These are phyloP conservation scores for Mucor plumbeus DNA, from an alignment of 371 early-diverging fungal species.

Conservation along the genomic window DNA sequence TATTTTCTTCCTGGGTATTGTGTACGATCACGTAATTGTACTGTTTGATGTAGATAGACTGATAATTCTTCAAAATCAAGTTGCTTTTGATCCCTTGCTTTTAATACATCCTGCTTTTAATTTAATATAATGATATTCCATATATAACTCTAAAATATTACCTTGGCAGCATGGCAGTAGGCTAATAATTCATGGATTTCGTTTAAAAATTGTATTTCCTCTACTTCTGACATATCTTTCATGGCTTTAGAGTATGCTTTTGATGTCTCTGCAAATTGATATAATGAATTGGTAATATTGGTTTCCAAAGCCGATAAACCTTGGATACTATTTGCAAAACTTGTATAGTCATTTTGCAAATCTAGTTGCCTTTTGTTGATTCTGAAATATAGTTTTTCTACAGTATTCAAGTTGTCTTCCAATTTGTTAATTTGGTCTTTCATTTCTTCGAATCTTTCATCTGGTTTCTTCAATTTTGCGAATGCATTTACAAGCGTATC, in stretches of 20 bases:
- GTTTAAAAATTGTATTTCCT: slow-evolving; percentile 42
- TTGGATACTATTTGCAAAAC: slow-evolving; percentile 74
- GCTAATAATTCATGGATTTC: slow-evolving; percentile 85
- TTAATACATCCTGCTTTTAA: slow-evolving; percentile 65
- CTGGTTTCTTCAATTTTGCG: slow-evolving; percentile 87
- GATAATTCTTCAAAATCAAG: slow-evolving; percentile 90
- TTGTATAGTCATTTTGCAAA: slow-evolving; percentile 77
- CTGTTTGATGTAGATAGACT: slow-evolving; percentile 71
- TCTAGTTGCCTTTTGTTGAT: slow-evolving; percentile 84
- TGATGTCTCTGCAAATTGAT: slow-evolving; percentile 74
- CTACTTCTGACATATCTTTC: slow-evolving; percentile 76
- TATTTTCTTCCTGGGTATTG: slow-evolving; percentile 45
- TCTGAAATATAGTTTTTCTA: slow-evolving; percentile 79
- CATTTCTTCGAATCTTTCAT: slow-evolving; percentile 84
- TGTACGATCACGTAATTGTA: slow-evolving; percentile 65
- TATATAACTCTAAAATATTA: slow-evolving; percentile 26
- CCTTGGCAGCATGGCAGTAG: slow-evolving; percentile 90
- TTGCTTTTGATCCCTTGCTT: slow-evolving; percentile 93
- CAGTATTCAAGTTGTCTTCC: slow-evolving; percentile 80
- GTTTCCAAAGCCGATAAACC: slow-evolving; percentile 86
- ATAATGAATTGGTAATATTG: slow-evolving; percentile 75
- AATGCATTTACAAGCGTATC: slow-evolving; percentile 92
- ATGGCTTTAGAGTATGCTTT: slow-evolving; percentile 69
- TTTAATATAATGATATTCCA: not conserved
- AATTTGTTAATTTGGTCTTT: slow-evolving; percentile 80